Evolutionary conservation across 495 filamentous ascomycete genomes (phyloP).

Genomic region (Aspergillus nidulans): DNA sequence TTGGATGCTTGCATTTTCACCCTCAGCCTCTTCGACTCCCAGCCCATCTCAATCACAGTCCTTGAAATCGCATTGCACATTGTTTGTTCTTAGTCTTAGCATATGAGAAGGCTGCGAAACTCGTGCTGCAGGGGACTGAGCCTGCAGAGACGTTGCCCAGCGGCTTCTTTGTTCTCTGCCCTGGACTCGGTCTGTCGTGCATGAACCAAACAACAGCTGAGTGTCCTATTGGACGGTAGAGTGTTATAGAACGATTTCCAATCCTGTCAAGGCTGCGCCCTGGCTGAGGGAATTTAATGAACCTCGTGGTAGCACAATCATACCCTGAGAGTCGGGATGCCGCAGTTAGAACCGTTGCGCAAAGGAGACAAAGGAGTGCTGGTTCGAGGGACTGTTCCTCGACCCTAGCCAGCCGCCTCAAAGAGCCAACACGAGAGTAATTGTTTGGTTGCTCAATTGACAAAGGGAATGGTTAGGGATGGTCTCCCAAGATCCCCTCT

Average conservation of each 20-base stretch:
- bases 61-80: background rate
- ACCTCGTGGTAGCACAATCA: background rate
- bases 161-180: slow-evolving; percentile 3
- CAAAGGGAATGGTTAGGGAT: background rate
- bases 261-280: background rate
- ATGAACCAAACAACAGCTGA: background rate
- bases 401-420: background rate
- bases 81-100: background rate
- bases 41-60: background rate
- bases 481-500: background rate
- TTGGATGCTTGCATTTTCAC: slow-evolving; percentile 3
- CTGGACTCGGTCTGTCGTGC: background rate
- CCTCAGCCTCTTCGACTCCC: slow-evolving; percentile 5
- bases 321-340: background rate
- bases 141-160: background rate
- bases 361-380: background rate
- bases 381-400: background rate
- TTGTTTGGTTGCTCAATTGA: background rate
- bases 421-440: background rate
- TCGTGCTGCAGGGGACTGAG: background rate
- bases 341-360: background rate
- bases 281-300: background rate
- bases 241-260: background rate
- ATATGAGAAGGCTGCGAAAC: background rate
- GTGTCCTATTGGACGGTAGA: background rate